A percentile compares a stretch with the other conserved stretches of the same genome.
phyloP scores from a whole-genome alignment of 108 stramenopile genomes.

The Epipyxis sp. region DNA sequence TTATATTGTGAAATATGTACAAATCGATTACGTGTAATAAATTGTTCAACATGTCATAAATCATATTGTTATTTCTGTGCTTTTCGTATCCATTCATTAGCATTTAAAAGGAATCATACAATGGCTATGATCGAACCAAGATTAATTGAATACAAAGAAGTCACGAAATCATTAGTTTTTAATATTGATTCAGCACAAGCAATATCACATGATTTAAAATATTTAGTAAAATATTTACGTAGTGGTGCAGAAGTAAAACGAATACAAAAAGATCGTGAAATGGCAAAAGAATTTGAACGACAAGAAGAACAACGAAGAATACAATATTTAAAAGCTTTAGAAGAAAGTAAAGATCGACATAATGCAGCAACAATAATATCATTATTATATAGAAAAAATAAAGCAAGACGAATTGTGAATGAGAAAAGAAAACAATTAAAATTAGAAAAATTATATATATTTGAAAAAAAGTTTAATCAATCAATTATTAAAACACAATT shows the following conservation, averaged over 20 bases:
- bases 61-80: slow-evolving; percentile 26
- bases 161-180: not conserved
- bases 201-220: not conserved
- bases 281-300: not conserved
- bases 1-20: slow-evolving; percentile 3
- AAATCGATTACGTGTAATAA: slow-evolving; percentile 5
- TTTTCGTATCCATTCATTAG: not conserved
- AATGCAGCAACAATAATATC: not conserved
- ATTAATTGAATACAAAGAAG: not conserved
- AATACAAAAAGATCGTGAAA: not conserved
- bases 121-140: slow-evolving; percentile 19
- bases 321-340: not conserved
- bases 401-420: not conserved
- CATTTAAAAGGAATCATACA: not conserved
- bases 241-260: slow-evolving; percentile 3
- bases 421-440: not conserved
- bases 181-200: not conserved
- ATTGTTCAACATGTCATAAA: not conserved
- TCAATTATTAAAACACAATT: too few species aligned
- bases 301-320: slow-evolving; percentile 4
- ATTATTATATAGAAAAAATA: not conserved
- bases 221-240: not conserved
- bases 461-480: too few species aligned
- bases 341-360: not conserved
- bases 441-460: too few species aligned